These are phyloP conservation scores for Poa pratensis DNA, from an alignment of 176 grass and related monocot species.

Conservation along the genomic window DNA sequence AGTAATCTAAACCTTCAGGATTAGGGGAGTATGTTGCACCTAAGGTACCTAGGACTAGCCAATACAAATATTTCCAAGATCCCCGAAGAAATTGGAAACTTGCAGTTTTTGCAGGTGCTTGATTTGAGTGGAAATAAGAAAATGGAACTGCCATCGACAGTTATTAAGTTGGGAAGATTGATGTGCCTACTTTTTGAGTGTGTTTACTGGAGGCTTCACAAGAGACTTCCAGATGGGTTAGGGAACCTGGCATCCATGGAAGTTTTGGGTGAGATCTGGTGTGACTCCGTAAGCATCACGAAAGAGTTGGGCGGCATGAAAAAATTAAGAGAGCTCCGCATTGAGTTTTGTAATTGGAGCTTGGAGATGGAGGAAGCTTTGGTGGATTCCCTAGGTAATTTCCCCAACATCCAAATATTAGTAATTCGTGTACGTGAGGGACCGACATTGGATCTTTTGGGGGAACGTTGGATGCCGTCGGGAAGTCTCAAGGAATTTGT, in stretches of 20 bases:
- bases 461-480: neutral
- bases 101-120: too few relatives aligned
- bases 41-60: too few relatives aligned
- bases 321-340: neutral
- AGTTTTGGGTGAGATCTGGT: neutral
- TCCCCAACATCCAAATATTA: too few relatives aligned
- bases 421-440: too few relatives aligned
- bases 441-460: neutral
- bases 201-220: accelerated
- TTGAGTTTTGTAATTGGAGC: accelerated
- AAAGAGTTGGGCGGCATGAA: neutral
- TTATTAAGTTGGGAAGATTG: neutral
- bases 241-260: neutral
- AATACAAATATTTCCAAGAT: too few relatives aligned
- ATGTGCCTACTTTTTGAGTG: neutral
- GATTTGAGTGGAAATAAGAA: accelerated
- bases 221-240: neutral
- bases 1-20: too few relatives aligned
- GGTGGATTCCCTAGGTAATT: too few relatives aligned
- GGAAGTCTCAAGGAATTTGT: too few relatives aligned
- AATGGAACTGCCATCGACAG: neutral
- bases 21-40: too few relatives aligned
- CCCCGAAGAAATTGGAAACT: too few relatives aligned
- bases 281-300: neutral
- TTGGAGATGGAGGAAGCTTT: too few relatives aligned